Evolutionary conservation across 352 stramenopile genomes (phyloP).

Genomic region (Phytophthora vignae): DNA sequence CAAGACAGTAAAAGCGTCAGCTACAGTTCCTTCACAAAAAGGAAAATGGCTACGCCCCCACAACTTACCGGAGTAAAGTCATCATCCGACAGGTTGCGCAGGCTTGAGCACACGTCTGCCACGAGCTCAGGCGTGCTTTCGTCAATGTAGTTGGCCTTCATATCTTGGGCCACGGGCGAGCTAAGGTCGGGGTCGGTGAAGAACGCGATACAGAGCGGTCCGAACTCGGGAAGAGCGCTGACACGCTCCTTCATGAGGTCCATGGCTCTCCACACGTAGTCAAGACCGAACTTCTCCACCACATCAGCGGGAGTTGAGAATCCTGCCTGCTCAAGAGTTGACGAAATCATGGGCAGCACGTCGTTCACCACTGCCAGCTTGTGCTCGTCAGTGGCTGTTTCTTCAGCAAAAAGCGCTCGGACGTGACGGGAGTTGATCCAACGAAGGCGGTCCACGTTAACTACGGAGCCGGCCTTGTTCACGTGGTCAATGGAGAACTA

Average conservation of each 20-base stretch:
- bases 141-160: constrained; percentile 83
- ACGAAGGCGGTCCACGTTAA: constrained; percentile 85
- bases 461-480: constrained; percentile 90
- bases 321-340: constrained; percentile 45
- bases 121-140: constrained; percentile 69
- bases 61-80: constrained; percentile 69
- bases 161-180: constrained; percentile 55
- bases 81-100: constrained; percentile 63
- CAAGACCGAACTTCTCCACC: constrained; percentile 59
- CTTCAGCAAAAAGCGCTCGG: constrained; percentile 71
- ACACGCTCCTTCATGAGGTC: constrained; percentile 90
- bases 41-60: too few species aligned
- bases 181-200: constrained; percentile 67
- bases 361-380: constrained; percentile 63
- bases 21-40: neutral
- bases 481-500: constrained; percentile 89
- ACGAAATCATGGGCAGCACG: constrained; percentile 73
- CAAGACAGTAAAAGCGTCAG: constrained; percentile 1
- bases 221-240: constrained; percentile 81
- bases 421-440: constrained; percentile 93
- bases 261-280: constrained; percentile 82
- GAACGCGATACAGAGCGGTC: constrained; percentile 77
- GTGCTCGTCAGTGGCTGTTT: constrained; percentile 45
- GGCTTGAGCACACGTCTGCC: constrained; percentile 46
- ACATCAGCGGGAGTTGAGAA: constrained; percentile 42